A percentile compares a stretch with the other conserved stretches of the same genome.
Evolutionary conservation across 441 rosid species (phyloP).

Genomic region (Geranium incanum): DNA sequence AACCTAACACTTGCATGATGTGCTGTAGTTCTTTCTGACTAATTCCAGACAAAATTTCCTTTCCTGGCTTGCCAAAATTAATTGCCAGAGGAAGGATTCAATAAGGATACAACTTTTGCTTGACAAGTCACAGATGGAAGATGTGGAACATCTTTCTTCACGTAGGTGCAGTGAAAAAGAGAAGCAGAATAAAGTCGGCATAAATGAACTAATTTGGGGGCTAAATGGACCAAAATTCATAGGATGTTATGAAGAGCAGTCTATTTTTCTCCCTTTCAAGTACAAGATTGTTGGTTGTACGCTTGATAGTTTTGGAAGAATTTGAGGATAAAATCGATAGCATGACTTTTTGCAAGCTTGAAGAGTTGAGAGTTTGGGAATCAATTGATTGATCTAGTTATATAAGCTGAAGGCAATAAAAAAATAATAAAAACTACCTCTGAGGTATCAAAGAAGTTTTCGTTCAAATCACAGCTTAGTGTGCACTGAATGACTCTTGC

Average conservation of each 20-base stretch:
- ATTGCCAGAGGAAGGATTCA: neutral
- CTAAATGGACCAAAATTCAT: constrained; percentile 1
- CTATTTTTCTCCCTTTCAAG: neutral
- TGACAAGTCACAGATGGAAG: neutral
- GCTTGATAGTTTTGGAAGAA: neutral
- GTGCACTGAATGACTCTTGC: constrained; percentile 55
- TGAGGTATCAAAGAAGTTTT: constrained; percentile 48
- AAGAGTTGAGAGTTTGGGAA: neutral
- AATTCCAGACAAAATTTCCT: neutral
- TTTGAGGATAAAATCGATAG: neutral
- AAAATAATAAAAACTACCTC: constrained; percentile 45
- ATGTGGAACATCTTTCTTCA: neutral
- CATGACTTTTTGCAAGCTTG: neutral
- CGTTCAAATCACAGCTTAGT: constrained; percentile 65
- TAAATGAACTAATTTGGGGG: constrained; percentile 3
- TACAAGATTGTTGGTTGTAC: neutral
- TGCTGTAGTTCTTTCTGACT: neutral
- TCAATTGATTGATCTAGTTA: constrained; percentile 2
- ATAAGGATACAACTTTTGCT: neutral
- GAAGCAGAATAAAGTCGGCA: neutral
- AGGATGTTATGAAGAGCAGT: neutral
- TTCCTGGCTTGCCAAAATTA: neutral
- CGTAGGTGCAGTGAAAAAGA: neutral
- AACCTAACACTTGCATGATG: neutral
- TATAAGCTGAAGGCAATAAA: constrained; percentile 7